Conservation (phyloP, 768 basidiomycete species). For the Clathrus columnatus region DNA sequence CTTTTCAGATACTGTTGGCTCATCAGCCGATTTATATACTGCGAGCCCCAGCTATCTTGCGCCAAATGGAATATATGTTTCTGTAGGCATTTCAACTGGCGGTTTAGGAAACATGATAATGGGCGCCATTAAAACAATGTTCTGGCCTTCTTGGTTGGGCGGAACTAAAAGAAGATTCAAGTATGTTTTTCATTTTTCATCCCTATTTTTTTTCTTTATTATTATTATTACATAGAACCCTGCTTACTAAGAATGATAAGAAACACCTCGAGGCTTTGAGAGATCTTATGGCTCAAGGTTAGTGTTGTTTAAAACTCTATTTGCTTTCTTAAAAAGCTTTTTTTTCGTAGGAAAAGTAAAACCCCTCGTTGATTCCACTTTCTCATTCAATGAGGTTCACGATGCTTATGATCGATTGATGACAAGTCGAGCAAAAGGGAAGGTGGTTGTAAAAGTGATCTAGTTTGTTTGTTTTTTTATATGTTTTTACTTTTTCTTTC, state of each 20-base stretch:
- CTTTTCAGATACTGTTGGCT: background rate
- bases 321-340: background rate
- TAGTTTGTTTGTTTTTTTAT: too few species aligned
- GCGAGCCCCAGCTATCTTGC: slow-evolving; percentile 45
- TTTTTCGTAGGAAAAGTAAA: slow-evolving; percentile 36
- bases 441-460: slow-evolving; percentile 55
- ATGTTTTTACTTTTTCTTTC: too few species aligned
- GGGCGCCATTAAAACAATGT: slow-evolving; percentile 24
- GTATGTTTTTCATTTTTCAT: slow-evolving; percentile 25
- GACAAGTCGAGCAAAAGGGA: slow-evolving; percentile 50
- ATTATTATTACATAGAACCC: slow-evolving; percentile 21
- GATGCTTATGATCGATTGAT: slow-evolving; percentile 56
- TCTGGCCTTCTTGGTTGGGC: slow-evolving; percentile 43
- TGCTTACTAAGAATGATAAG: slow-evolving; percentile 25
- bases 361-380: slow-evolving; percentile 51
- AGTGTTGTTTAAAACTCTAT: background rate
- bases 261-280: slow-evolving; percentile 30
- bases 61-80: slow-evolving; percentile 43
- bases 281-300: slow-evolving; percentile 36
- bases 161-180: slow-evolving; percentile 39
- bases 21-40: slow-evolving; percentile 31
- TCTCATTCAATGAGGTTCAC: slow-evolving; percentile 44
- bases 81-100: slow-evolving; percentile 33
- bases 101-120: slow-evolving; percentile 27
- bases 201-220: background rate